Base-by-base conservation (phyloP, 2,329 filamentous ascomycete species). In the Aspergillus tamarii region DNA sequence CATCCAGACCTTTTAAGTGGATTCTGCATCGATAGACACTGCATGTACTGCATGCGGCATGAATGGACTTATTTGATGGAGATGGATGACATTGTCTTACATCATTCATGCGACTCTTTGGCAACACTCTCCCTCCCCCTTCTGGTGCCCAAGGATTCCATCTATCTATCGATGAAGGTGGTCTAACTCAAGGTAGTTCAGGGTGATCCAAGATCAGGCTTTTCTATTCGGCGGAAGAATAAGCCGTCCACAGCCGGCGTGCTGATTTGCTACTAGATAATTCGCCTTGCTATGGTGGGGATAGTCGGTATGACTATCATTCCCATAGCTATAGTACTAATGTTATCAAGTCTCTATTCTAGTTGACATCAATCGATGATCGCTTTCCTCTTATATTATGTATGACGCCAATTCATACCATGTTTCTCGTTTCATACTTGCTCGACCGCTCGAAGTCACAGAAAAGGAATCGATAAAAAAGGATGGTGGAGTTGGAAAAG, bases 201-300 rank as follows among this genome's bases (percentile, higher is more conserved):
- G 50, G 30, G 50, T 26, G 6, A 45, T 46, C 19, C 30, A 36
- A 36, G 28, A 14, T 21, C 26, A 34, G 34, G 32, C 10, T 23
- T 14, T 61, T 36, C 34, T 52, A 64, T 64, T 64, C 58, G 58
- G 58, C 58, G 53, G 21, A 57, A 64, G 45, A 64, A 45, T 57
- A 30, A 57, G 58, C 62, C 58, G 58, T 50, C 57, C 52, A n/a
- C 16, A 52, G 9, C 19, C 9, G 19, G 16, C 48, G 28, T 8
- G 30, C 16, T 52, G 28, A 30, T 30, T 16, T 30, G 16, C 46
- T 28, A n/a, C 23, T 50, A 41, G 39, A n/a, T 41, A 14, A 43
- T 60, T 16, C 19, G 23, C 50, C 21, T 56, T 26, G 59, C 21
- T n/a, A 30, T 34, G 8, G 52, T 36, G 52, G 52, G 21, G 30